Conservation (phyloP, 2,329 filamentous ascomycete species). For the Pseudopyricularia javanii region DNA sequence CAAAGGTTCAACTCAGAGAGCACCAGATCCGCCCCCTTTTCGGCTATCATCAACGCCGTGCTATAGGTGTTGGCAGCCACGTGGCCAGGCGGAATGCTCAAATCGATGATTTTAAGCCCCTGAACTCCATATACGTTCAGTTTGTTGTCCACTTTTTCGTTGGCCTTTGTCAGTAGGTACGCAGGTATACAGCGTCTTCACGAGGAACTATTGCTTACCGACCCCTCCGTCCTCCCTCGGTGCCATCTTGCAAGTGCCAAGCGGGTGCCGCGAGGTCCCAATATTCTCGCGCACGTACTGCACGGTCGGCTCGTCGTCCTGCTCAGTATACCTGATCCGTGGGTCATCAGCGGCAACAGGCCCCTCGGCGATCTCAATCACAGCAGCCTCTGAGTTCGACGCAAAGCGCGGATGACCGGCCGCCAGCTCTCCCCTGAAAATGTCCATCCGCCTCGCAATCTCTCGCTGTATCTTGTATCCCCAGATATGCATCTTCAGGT, state of each 20-base stretch:
- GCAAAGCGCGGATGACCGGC: conserved; percentile 12
- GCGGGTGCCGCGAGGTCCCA: conserved; percentile 27
- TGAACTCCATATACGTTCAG: conserved; percentile 27
- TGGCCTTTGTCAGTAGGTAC: too few species aligned
- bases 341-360: conserved; percentile 4
- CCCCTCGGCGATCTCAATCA: conserved; percentile 3
- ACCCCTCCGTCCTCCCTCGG: conserved; percentile 15
- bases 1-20: too few species aligned
- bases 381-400: conserved; percentile 6
- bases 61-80: conserved; percentile 33
- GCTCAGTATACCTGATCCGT: conserved; percentile 22
- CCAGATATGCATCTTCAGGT: conserved; percentile 40
- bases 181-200: too few species aligned
- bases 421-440: conserved; percentile 16
- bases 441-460: conserved; percentile 31
- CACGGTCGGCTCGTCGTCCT: conserved; percentile 33
- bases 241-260: conserved; percentile 29
- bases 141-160: conserved; percentile 26
- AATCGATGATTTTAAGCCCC: conserved; percentile 25
- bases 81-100: conserved; percentile 21
- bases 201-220: too few species aligned
- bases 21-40: conserved; percentile 31
- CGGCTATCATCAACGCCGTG: conserved; percentile 33
- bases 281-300: conserved; percentile 23
- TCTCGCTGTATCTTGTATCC: conserved; percentile 35